Base-by-base conservation (phyloP, 495 filamentous ascomycete genomes). In the Cercophora samala region DNA sequence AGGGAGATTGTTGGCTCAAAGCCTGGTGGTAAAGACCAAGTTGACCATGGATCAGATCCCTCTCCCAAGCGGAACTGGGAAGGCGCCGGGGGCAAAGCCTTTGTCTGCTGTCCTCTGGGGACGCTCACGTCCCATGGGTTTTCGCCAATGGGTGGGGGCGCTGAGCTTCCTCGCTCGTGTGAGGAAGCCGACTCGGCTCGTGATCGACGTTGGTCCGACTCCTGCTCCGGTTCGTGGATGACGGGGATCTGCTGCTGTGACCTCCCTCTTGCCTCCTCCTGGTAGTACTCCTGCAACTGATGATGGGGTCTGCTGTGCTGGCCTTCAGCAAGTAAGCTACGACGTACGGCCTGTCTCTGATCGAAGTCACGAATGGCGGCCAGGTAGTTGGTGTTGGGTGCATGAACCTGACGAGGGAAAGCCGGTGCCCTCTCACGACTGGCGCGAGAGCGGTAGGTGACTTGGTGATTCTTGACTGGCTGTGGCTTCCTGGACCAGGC, bases 1-100 rank as follows among this genome's bases (percentile, higher is more conserved):
- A 70, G 67, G 17, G 69, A 29, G 13, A 62, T 59, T 21, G 64
- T 66, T 1, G 72, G 69, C 15, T 74, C 70, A 58, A 69, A 76
- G 19, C 66, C 74, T 32, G 66, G 65, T 5, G 81, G 81, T 64
- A 72, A 73, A 3, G 76, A 75, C 71, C 72, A 77, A 0, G 72
- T 69, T 46, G 78, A 81, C 81, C 81, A 83, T 8, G 80, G 79
- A 53, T 81, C 66, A 17, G 73, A 76, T 23, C 78, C 81, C 58
- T 82, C 79, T 11, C 81, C 81, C 25, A 82, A 71, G 18, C 81
- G 78, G 62, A 76, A 82, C 62, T 77, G 74, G 17, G 71, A 75
- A 22, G 80, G 80, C 19, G 67, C 70, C 4, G 79, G 75, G 0
- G 81, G 79, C 25, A 82, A 55, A 11, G 74, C 77, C 32, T 82